Conservation (phyloP, 2,329 filamentous ascomycete species). For the Cladosporium sp. region DNA sequence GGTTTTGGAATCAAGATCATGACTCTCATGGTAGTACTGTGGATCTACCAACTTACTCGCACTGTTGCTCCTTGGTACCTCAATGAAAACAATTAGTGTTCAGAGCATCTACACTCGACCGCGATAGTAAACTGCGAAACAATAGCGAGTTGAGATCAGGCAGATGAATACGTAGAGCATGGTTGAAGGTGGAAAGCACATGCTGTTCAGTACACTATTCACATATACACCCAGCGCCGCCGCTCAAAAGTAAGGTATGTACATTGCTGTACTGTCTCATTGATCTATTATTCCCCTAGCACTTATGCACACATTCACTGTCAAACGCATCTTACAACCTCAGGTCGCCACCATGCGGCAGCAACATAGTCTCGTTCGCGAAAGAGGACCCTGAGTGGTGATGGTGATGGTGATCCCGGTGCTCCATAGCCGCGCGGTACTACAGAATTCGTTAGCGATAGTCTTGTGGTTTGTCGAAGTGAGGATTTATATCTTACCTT, state of each 20-base stretch:
- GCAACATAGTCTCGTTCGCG: conserved; percentile 6
- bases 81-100: too few species aligned
- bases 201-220: background rate
- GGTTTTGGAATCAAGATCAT: too few species aligned
- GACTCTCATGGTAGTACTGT: too few species aligned
- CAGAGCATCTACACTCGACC: too few species aligned
- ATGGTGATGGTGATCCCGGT: conserved; percentile 2
- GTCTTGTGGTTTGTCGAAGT: background rate
- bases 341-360: conserved; percentile 8
- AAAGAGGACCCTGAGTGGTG: background rate
- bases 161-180: too few species aligned
- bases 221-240: conserved; percentile 2
- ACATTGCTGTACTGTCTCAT: background rate
- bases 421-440: conserved; percentile 17
- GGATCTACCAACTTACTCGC: too few species aligned
- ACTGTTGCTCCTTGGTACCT: too few species aligned
- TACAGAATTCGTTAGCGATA: background rate
- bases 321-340: background rate
- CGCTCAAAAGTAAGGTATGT: conserved; percentile 1
- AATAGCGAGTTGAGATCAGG: too few species aligned
- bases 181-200: background rate
- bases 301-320: background rate
- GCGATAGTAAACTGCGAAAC: too few species aligned
- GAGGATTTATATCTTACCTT: conserved; percentile 56
- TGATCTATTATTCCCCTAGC: background rate